Conservation (phyloP, 768 basidiomycete species). For the Multifurca ochricompacta region DNA sequence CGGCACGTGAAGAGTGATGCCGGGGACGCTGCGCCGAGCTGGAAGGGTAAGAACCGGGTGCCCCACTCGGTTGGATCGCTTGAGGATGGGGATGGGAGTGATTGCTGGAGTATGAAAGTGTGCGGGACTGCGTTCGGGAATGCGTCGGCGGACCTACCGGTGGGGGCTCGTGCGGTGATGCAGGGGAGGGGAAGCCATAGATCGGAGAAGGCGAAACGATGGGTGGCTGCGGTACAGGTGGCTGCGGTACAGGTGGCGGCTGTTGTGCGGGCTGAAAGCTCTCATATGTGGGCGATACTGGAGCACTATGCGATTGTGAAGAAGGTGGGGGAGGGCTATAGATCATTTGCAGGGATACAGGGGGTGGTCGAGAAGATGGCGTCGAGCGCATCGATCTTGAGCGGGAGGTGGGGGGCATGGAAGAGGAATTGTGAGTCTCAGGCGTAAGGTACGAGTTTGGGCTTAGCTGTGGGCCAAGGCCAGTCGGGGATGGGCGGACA, state of each 20-base stretch:
- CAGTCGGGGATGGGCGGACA: slow-evolving; percentile 17
- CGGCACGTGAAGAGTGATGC: slow-evolving; percentile 11
- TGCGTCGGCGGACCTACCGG: background rate
- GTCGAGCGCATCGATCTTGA: slow-evolving; percentile 15
- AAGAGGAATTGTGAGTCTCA: slow-evolving; percentile 1
- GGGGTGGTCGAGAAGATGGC: slow-evolving; percentile 4
- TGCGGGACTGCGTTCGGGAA: slow-evolving; percentile 3
- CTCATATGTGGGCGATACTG: slow-evolving; percentile 7
- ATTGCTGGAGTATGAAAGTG: slow-evolving; percentile 11
- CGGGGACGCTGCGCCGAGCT: slow-evolving; percentile 11
- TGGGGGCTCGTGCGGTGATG: slow-evolving; percentile 6
- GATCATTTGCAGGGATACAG: slow-evolving; percentile 16
- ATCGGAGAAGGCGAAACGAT: slow-evolving; percentile 10
- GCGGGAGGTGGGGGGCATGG: background rate
- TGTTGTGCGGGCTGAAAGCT: slow-evolving; percentile 1
- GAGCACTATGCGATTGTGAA: slow-evolving; percentile 9
- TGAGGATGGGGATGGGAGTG: slow-evolving; percentile 5
- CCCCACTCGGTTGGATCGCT: background rate
- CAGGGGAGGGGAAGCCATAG: slow-evolving; percentile 10
- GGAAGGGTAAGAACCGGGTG: slow-evolving; percentile 8
- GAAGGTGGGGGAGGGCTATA: slow-evolving; percentile 14
- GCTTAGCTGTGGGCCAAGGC: background rate
- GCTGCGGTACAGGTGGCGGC: background rate
- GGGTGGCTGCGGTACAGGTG: background rate
- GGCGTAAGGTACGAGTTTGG: background rate